Evolutionary conservation across 1,284 basidiomycete species (phyloP).

Genomic region (Cutaneotrichosporon sp.): DNA sequence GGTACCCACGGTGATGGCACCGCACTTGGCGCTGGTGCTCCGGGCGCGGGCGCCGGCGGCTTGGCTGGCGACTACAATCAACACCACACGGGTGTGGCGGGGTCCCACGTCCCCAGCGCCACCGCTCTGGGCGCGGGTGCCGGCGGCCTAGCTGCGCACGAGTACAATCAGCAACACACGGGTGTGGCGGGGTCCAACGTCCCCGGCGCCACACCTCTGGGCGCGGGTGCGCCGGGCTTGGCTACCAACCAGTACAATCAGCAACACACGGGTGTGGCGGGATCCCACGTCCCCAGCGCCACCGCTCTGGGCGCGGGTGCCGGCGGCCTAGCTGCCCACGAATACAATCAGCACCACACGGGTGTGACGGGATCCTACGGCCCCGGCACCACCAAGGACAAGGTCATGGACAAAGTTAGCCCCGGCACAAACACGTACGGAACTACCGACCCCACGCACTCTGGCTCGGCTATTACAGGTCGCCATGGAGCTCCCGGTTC

Average conservation of each 20-base stretch:
- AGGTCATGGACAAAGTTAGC: neutral
- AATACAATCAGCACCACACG: neutral
- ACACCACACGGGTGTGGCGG: neutral
- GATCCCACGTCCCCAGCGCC: too few species aligned
- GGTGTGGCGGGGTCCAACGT: too few species aligned
- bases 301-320: neutral
- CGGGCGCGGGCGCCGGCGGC: constrained; percentile 7
- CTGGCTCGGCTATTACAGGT: neutral
- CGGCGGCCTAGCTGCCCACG: constrained; percentile 3
- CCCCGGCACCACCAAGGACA: neutral
- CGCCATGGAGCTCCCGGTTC: neutral
- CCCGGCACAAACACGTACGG: constrained; percentile 1
- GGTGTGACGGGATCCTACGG: neutral
- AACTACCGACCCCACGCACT: neutral
- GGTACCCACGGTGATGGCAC: neutral
- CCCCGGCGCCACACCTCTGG: too few species aligned
- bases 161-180: constrained; percentile 10
- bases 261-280: neutral
- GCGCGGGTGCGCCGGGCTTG: constrained; percentile 2
- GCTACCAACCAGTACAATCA: constrained; percentile 1
- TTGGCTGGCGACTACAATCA: neutral
- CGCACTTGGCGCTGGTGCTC: constrained; percentile 6
- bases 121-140: constrained; percentile 1
- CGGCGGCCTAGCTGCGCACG: constrained; percentile 2
- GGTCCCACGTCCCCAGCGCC: neutral